These are phyloP conservation scores for Xeromyces bisporus DNA, from an alignment of 495 filamentous ascomycete genomes.

Conservation along the genomic window DNA sequence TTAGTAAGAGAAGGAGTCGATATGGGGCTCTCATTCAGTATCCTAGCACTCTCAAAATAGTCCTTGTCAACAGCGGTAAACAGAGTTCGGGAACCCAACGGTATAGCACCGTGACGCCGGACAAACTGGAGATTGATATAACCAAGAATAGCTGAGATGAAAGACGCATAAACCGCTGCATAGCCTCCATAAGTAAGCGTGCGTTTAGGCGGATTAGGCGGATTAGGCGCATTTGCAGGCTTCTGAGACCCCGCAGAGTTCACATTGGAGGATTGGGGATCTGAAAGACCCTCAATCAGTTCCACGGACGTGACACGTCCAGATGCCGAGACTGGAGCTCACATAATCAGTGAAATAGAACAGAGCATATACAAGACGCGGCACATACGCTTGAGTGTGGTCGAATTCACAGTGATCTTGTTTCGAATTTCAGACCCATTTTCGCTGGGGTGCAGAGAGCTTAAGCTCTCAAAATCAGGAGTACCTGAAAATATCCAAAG, in stretches of 20 bases:
- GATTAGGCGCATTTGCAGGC: constrained; percentile 11
- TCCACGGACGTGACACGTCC: constrained; percentile 23
- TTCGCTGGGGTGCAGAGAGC: constrained; percentile 12
- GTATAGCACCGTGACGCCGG: constrained; percentile 22
- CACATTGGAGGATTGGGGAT: constrained; percentile 11
- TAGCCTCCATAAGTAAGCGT: constrained; percentile 20
- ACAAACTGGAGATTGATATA: constrained; percentile 25
- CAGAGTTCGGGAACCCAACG: constrained; percentile 27
- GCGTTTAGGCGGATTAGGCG: constrained; percentile 12
- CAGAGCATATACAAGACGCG: background rate
- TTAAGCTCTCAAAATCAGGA: constrained; percentile 23
- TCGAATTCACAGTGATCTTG: constrained; percentile 19
- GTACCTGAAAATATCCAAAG: constrained; percentile 29
- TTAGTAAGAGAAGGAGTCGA: constrained; percentile 20
- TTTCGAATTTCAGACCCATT: constrained; percentile 16
- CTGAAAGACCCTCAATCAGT: constrained; percentile 23
- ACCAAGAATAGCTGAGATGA: constrained; percentile 27
- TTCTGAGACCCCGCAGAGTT: constrained; percentile 12
- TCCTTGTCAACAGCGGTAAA: constrained; percentile 21
- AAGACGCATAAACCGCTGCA: constrained; percentile 27
- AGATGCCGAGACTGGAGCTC: constrained; percentile 21
- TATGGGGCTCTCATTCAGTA: constrained; percentile 14
- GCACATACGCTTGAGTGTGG: constrained; percentile 22
- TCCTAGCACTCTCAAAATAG: constrained; percentile 15
- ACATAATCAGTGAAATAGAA: constrained; percentile 3